Evolutionary conservation across 371 early-diverging fungal genomes (phyloP), one percentile per base, ranked within the genome.

Genomic region (Mucor indicus): DNA sequence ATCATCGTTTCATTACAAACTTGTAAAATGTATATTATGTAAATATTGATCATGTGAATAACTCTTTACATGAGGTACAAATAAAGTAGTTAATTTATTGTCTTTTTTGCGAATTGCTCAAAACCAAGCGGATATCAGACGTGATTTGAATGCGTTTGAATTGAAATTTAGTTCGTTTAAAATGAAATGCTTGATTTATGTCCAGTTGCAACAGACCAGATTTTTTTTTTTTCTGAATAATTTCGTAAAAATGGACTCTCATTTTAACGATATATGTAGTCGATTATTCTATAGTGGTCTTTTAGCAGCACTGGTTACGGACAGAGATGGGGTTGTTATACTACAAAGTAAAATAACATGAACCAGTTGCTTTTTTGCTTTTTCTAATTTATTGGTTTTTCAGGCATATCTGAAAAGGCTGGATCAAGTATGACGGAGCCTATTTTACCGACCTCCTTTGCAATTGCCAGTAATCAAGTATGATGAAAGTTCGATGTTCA

Each of bases 241-340:
- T n/a, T n/a, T n/a, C n/a, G n/a, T n/a, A n/a, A n/a, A n/a, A n/a
- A n/a, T n/a, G n/a, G n/a, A n/a, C n/a, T n/a, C n/a, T n/a, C n/a
- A n/a, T n/a, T 38, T 38, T 38, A 52, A 58, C 15, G 52, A 57
- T 19, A 22, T 50, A 8, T 69, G 69, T 38, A 57, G 55, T 20
- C 57, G 48, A 8, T 54, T 54, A 13, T 69, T 72, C 35, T 54
- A 52, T n/a, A 57, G 77, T 43, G 82, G 82, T 5, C 64, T 84
- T 11, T 56, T 78, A 48, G 74, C 76, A 6, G 79, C 81, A 6
- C 55, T 81, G 29, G 66, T 84, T 0, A 84, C 82, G 8, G 84
- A 84, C 48, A 56, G 77, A 51, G 84, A 84, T 62, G 84, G 84
- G 3, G 82, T 84, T 13, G 64, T 77, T 19, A 61, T 84, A 23